phyloP scores from a whole-genome alignment of 2,329 filamentous ascomycete species.

The Purpureocillium lavendulum region DNA sequence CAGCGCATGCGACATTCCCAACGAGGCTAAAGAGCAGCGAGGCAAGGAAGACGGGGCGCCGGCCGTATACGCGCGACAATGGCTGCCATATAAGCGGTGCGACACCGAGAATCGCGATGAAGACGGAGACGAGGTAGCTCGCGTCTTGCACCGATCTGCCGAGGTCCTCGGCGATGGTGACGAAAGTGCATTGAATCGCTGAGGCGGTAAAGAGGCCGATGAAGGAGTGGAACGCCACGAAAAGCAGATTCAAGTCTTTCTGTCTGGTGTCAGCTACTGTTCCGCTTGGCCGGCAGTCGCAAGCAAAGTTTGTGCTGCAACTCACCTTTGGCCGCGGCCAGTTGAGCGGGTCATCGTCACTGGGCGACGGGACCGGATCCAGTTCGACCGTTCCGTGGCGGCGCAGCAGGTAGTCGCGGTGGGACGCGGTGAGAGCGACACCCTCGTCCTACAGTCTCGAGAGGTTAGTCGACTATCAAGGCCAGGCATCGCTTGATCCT shows the following conservation, averaged over 20 bases:
- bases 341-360: slow-evolving; percentile 8
- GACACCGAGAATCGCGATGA: slow-evolving; percentile 11
- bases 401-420: slow-evolving; percentile 5
- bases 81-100: slow-evolving; percentile 46
- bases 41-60: slow-evolving; percentile 43
- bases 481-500: no score
- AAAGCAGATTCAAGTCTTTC: slow-evolving; percentile 42
- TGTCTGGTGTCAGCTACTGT: slow-evolving; percentile 12
- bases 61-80: slow-evolving; percentile 42
- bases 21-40: slow-evolving; percentile 35
- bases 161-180: slow-evolving; percentile 42
- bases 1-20: slow-evolving; percentile 44
- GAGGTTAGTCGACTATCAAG: no score
- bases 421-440: slow-evolving; percentile 1
- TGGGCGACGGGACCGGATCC: slow-evolving; percentile 8
- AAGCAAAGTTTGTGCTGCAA: neutral
- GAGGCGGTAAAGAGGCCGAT: slow-evolving; percentile 49
- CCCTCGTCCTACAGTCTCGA: neutral
- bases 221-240: slow-evolving; percentile 48
- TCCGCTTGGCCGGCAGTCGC: no score
- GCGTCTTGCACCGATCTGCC: slow-evolving; percentile 36
- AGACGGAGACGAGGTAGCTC: slow-evolving; percentile 37
- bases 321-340: slow-evolving; percentile 8
- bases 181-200: slow-evolving; percentile 45
- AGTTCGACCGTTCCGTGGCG: slow-evolving; percentile 7